These are phyloP conservation scores for Penicillium sp. DNA, from an alignment of 2,329 filamentous ascomycete species.

Conservation along the genomic window DNA sequence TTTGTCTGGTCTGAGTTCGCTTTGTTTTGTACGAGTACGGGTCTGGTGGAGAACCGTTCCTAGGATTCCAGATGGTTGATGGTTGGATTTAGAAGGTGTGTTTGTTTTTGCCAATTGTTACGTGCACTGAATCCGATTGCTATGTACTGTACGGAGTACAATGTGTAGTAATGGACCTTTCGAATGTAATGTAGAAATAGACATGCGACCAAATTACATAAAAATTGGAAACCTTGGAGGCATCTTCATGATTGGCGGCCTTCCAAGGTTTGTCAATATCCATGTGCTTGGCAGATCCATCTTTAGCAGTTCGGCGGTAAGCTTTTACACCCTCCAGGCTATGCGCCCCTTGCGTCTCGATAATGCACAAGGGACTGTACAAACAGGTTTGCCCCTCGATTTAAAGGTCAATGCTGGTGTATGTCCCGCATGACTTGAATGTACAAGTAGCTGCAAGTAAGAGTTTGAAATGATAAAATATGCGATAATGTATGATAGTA, in stretches of 20 bases:
- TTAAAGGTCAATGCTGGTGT: neutral
- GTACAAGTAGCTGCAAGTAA: neutral
- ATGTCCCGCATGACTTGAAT: neutral
- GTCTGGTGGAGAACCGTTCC: neutral
- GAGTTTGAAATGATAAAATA: neutral
- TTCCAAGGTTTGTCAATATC: neutral
- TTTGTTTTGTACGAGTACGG: slow-evolving; percentile 13
- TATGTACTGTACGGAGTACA: neutral
- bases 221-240: too few relatives aligned
- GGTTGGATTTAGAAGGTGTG: neutral
- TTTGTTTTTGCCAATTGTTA: neutral
- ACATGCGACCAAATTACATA: too few relatives aligned
- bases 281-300: neutral
- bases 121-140: neutral
- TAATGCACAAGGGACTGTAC: neutral
- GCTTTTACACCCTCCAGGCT: neutral
- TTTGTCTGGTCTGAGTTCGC: slow-evolving; percentile 1
- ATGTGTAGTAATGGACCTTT: neutral
- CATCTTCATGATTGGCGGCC: neutral
- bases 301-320: neutral
- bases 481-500: neutral
- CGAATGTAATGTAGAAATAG: too few relatives aligned
- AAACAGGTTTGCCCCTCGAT: neutral
- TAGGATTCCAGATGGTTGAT: neutral
- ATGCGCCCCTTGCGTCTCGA: slow-evolving; percentile 4